These are phyloP conservation scores for Sporisorium iseilematis-ciliati DNA, from an alignment of 1,284 basidiomycete genomes.

Conservation along the genomic window DNA sequence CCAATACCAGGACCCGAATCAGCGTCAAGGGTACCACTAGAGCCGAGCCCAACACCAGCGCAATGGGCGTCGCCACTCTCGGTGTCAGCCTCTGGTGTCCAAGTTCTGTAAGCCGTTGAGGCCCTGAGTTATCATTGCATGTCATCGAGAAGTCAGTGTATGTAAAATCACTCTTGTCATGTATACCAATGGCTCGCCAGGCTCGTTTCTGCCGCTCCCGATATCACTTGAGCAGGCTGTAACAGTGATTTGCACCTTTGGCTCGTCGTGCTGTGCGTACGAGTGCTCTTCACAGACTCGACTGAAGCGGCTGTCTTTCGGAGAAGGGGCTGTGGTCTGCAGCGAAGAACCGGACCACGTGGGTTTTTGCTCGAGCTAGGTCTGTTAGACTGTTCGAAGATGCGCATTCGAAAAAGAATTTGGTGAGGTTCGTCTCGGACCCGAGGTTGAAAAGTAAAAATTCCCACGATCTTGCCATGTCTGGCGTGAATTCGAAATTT, in stretches of 20 bases:
- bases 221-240: slow-evolving; percentile 4
- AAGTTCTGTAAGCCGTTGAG: not conserved
- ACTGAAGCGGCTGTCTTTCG: not conserved
- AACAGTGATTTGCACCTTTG: not conserved
- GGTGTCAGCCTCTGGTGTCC: not conserved
- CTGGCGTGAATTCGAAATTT: not conserved
- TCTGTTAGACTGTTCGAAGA: not conserved
- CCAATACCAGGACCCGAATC: slow-evolving; percentile 20
- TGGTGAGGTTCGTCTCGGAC: slow-evolving; percentile 2
- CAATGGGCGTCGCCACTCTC: not conserved
- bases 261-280: not conserved
- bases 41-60: not conserved
- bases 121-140: not conserved
- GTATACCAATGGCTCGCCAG: not conserved
- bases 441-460: slow-evolving; percentile 6
- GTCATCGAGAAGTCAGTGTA: not conserved
- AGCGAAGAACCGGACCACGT: not conserved
- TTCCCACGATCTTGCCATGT: slow-evolving; percentile 17
- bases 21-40: slow-evolving; percentile 19
- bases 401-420: not conserved
- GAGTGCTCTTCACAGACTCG: not conserved
- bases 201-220: not conserved
- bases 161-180: not conserved
- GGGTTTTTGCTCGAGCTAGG: not conserved
- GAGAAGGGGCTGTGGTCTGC: not conserved